A percentile compares a stretch with the other conserved stretches of the same genome.
Evolutionary conservation across 208 protist genomes (phyloP).

Genomic region (Leishmania major): DNA sequence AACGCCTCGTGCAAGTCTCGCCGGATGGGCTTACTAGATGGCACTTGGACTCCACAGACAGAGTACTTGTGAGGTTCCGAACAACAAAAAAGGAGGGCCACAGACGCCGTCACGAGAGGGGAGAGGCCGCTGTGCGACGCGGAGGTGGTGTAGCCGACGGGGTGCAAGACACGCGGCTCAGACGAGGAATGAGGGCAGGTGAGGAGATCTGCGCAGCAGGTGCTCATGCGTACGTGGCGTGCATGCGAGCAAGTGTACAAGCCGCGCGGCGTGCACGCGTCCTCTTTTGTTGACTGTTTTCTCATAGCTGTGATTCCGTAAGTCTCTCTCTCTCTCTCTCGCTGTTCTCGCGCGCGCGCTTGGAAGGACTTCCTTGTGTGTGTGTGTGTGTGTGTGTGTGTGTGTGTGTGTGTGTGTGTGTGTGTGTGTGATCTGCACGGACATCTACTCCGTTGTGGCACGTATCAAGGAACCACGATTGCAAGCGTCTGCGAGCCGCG

Average conservation of each 20-base stretch:
- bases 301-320: not conserved
- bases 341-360: not conserved
- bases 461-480: not conserved
- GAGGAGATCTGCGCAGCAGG: not conserved
- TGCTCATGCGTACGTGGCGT: not conserved
- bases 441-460: not conserved
- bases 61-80: conserved; percentile 50
- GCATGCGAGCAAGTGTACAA: not conserved
- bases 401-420: not conserved
- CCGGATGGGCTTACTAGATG: conserved; percentile 70
- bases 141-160: not conserved
- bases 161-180: not conserved
- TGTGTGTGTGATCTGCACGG: not conserved
- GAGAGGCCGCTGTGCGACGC: not conserved
- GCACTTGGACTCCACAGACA: conserved; percentile 78
- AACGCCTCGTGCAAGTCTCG: conserved; percentile 50
- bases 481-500: not conserved
- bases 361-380: not conserved
- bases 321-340: not conserved
- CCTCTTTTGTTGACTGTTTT: not conserved
- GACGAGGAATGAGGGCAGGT: not conserved
- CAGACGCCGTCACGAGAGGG: not conserved
- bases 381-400: not conserved
- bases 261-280: not conserved
- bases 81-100: not conserved